phyloP scores from a whole-genome alignment of 495 filamentous ascomycete genomes.

The Daldinia concentrica region DNA sequence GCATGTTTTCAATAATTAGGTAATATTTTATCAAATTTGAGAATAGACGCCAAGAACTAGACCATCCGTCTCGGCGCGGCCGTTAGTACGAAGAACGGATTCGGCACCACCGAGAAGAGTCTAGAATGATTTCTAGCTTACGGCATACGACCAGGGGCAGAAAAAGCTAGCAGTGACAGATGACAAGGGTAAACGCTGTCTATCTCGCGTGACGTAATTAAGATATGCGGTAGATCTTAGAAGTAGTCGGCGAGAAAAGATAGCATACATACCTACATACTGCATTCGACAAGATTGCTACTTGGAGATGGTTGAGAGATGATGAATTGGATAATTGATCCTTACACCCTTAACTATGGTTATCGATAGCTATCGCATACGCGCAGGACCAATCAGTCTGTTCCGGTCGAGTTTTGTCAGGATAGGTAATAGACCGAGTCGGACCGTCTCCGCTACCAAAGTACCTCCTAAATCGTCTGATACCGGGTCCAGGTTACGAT shows the following conservation, averaged over 20 bases:
- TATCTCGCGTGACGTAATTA: neutral
- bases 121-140: constrained; percentile 10
- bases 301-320: too few species aligned
- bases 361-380: constrained; percentile 33
- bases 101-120: constrained; percentile 20
- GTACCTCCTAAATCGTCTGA: neutral
- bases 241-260: too few species aligned
- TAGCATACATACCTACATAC: too few species aligned
- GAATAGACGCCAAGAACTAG: neutral
- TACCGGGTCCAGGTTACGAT: neutral
- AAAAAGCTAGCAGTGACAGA: neutral
- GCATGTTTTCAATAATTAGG: neutral
- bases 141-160: neutral
- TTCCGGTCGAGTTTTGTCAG: neutral
- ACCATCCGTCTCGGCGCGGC: constrained; percentile 12
- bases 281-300: neutral
- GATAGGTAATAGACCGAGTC: constrained; percentile 32
- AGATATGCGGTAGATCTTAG: neutral
- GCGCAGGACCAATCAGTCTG: constrained; percentile 18
- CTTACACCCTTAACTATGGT: constrained; percentile 8
- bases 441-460: constrained; percentile 37
- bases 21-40: too few species aligned
- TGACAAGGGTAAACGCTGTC: neutral
- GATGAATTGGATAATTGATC: neutral
- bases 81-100: neutral